phyloP scores from a whole-genome alignment of 2,329 filamentous ascomycete species.

The Penicillium sp. region DNA sequence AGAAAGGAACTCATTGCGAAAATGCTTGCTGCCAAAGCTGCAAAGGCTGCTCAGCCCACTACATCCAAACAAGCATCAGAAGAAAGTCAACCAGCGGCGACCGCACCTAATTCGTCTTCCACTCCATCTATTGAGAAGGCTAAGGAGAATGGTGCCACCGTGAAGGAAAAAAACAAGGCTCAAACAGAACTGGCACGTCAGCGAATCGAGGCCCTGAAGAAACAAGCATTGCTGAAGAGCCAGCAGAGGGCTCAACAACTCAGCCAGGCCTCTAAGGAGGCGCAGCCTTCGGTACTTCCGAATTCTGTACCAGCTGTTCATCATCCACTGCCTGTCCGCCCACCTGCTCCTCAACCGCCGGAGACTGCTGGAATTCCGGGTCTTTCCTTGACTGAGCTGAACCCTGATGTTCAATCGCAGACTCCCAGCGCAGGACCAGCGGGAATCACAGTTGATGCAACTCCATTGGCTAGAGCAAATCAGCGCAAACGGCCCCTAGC shows the following conservation, averaged over 20 bases:
- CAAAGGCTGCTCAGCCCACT: conserved; percentile 49
- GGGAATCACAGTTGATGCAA: conserved; percentile 24
- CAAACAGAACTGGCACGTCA: conserved; percentile 77
- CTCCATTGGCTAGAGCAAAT: conserved; percentile 28
- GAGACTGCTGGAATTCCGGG: conserved; percentile 54
- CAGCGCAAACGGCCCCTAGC: conserved; percentile 66
- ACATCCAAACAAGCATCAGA: conserved; percentile 21
- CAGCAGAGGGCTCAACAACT: conserved; percentile 35
- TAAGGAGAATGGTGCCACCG: conserved; percentile 33
- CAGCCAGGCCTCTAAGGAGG: conserved; percentile 2
- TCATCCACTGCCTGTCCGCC: conserved; percentile 45
- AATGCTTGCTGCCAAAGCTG: conserved; percentile 72
- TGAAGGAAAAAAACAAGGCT: conserved; percentile 58
- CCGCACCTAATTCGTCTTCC: conserved; percentile 9
- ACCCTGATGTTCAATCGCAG: conserved; percentile 12
- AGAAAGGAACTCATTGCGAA: conserved; percentile 77
- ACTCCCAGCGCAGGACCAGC: conserved; percentile 15
- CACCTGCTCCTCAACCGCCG: conserved; percentile 35
- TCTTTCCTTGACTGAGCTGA: conserved; percentile 52
- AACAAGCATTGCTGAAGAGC: conserved; percentile 49
- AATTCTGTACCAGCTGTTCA: conserved; percentile 28
- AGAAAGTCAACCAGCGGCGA: conserved; percentile 7
- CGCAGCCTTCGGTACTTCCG: not conserved
- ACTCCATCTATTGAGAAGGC: conserved; percentile 16
- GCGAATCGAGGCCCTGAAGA: conserved; percentile 75